phyloP scores from a whole-genome alignment of 2,329 filamentous ascomycete species.

The Dothideomycetes sp. region DNA sequence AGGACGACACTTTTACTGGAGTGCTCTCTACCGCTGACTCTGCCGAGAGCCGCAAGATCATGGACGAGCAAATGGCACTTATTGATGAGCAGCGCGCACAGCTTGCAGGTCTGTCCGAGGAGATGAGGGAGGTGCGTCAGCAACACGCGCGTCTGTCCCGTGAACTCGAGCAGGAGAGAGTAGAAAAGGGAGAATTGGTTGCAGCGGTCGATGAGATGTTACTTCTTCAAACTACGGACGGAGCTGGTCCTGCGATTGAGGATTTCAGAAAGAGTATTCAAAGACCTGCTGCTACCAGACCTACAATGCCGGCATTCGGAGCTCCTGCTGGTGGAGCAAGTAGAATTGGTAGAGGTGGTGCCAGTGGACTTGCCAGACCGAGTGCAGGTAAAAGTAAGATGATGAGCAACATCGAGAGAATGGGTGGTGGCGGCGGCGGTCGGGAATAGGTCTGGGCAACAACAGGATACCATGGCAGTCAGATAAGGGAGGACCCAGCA shows the following conservation, averaged over 20 bases:
- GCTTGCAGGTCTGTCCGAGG: conserved; percentile 62
- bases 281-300: conserved; percentile 23
- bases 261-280: conserved; percentile 45
- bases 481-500: too few species aligned
- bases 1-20: conserved; percentile 55
- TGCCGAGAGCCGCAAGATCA: conserved; percentile 10
- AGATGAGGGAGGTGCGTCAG: conserved; percentile 55
- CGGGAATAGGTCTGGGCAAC: too few species aligned
- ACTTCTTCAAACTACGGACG: conserved; percentile 44
- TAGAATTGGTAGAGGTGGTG: conserved; percentile 29
- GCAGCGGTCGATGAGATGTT: conserved; percentile 78
- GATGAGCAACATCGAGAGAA: conserved; percentile 78
- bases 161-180: conserved; percentile 61
- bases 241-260: conserved; percentile 30
- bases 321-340: conserved; percentile 31
- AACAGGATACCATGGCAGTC: too few species aligned
- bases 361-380: conserved; percentile 20
- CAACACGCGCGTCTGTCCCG: conserved; percentile 57
- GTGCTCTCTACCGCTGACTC: conserved; percentile 21
- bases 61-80: conserved; percentile 26
- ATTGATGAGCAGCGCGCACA: conserved; percentile 59
- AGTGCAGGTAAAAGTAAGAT: conserved; percentile 54
- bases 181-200: conserved; percentile 77
- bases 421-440: conserved; percentile 57
- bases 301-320: conserved; percentile 36